Conservation (phyloP, 306 rosid species). For the Cucumis sativus region Cucumber_9930_V3 NC_026658.2:2826001-2826500, state of each 20-base stretch:
- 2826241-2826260: neutral
- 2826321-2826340: conserved; percentile 17
- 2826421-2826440: conserved; percentile 45
- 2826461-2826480: conserved; percentile 36
- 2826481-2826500: conserved; percentile 44
- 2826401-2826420: conserved; percentile 13
- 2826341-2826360: conserved; percentile 25
- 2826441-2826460: conserved; percentile 46
- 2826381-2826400: neutral
- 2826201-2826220: too few relatives aligned
- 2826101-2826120: too few relatives aligned
- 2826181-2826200: too few relatives aligned
- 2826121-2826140: too few relatives aligned
- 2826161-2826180: too few relatives aligned
- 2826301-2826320: conserved; percentile 23
- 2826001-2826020: too few relatives aligned
- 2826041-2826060: too few relatives aligned
- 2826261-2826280: neutral
- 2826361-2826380: conserved; percentile 15
- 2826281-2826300: neutral
- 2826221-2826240: too few relatives aligned
- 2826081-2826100: too few relatives aligned
- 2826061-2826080: too few relatives aligned
- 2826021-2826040: too few relatives aligned
- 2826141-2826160: too few relatives aligned